Evolutionary conservation across 345 rosid genomes (phyloP), one percentile per base, ranked within the genome.

Genomic region (Ceriops decandra): DNA sequence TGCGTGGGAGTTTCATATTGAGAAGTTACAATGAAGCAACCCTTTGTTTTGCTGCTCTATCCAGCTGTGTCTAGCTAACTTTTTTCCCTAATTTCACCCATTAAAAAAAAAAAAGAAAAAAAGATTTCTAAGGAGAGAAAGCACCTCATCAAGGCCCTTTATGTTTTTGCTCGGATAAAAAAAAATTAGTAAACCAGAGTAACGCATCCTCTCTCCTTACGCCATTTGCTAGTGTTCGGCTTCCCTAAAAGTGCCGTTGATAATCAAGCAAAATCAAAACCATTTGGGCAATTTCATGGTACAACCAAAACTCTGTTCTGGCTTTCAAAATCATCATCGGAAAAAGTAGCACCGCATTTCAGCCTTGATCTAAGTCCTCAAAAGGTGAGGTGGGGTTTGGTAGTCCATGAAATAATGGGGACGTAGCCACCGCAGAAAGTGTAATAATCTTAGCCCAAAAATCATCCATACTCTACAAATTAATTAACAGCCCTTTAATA

Each of bases 61-160:
- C 36, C 60, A 35, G 62, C 74, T 62, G 74, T 51, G 28, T 38
- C 42, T 31, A 71, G 74, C 32, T 57, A 63, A 71, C 74, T 56
- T 47, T 28, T 63, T 71, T 46, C 62, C 63, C 74, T 56, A 42
- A 63, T 63, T 35, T 70, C 31, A 71, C 68, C 63, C 68, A 5
- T 7, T 42, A 4, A 13, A 13, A 24, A 24, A 24, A 24, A 24
- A 24, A 24, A 24, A 42, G 42, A 56, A 56, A 24, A 42, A 56
- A 56, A 56, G 16, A 57, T 5, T 67, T 35, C 7, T 10, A 26
- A 8, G 58, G 35, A 32, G 5, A 56, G 68, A 13, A 13, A 20
- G 27, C 51, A 32, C 32, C 49, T 22, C 57, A 35, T 38, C 16
- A 13, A 42, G 17, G 38, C 31, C 30, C 21, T 42, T 57, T 56